Evolutionary conservation across 2,329 filamentous ascomycete species (phyloP).

Genomic region (Allantophomopsis cytisporea): DNA sequence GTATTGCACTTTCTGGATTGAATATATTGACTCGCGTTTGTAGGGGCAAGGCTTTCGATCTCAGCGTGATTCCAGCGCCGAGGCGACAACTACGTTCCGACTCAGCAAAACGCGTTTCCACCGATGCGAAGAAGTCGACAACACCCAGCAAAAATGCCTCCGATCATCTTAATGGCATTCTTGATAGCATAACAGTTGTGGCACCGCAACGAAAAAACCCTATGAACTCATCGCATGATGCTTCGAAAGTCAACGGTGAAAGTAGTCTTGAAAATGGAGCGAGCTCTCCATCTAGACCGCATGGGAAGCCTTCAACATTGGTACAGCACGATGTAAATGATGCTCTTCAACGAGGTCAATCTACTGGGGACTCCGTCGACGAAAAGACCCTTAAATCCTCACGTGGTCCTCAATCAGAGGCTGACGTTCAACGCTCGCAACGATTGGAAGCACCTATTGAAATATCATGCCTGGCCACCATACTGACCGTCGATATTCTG

Average conservation of each 20-base stretch:
- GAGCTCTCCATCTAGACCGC: no score
- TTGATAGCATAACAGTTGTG: background rate
- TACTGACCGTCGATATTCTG: constrained; percentile 6
- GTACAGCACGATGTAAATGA: background rate
- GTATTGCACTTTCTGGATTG: constrained; percentile 4
- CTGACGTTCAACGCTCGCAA: constrained; percentile 5
- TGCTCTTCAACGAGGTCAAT: background rate
- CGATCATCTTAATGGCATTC: background rate
- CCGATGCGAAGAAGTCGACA: constrained; percentile 1
- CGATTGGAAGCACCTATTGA: background rate
- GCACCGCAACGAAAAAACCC: no score
- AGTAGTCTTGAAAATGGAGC: no score
- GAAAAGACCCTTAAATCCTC: no score
- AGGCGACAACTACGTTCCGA: constrained; percentile 30
- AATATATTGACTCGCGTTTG: constrained; percentile 7
- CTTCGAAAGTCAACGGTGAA: background rate
- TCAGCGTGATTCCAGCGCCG: constrained; percentile 34
- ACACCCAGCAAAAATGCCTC: background rate
- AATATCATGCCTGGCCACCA: constrained; percentile 4
- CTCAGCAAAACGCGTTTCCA: constrained; percentile 24
- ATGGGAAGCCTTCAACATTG: no score
- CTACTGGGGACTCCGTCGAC: no score
- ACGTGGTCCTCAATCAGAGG: constrained; percentile 1
- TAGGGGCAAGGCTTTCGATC: constrained; percentile 35
- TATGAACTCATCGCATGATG: no score